Evolutionary conservation across 805 yeast genomes (phyloP), one percentile per base, ranked within the genome.

Genomic region (Kregervanrija pseudodelftensis): DNA sequence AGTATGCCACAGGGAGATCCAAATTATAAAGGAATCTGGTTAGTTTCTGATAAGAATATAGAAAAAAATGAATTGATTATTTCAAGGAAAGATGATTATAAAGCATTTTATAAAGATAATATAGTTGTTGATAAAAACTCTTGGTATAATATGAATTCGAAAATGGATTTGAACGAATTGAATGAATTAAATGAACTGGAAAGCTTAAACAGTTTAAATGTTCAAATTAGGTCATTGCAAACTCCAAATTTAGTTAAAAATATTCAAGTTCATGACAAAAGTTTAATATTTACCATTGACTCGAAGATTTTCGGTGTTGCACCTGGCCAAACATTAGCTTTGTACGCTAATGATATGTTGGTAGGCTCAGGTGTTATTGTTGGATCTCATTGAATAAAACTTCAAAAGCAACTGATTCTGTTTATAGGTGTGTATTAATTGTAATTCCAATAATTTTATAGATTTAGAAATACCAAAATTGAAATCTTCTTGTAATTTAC

Each of bases 1-100:
- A 73, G 87, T 0, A 76, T 91, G 85, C 97, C 97, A 0, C 98
- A 93, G 60, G 91, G 90, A 0, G 81, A 84, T 52, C 90, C 90
- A 0, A 59, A 62, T 5, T 80, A 75, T 52, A 69, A 74, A 37
- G 98, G 98, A 0, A 69, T 77, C 1, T 93, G 99, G 99, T 87
- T 80, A 60, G 87, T 90, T 1, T 76, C 85, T 52, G 89, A 75
- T 16, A 93, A 93, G 57, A 64, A 77, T 31, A 59, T 65, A 10
- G 76, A 67, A 3, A 69, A 73, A 5, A 91, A 91, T 58, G 87
- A 87, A 58, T 63, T 93, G 22, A 80, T 85, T 1, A 88, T 93
- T 38, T 95, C 87, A 1, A 74, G 70, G 30, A 95, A 95, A 5
- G 63, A 73, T 7, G 71, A 84, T 50, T 75, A 80, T 53, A 72